Evolutionary conservation across 2,329 filamentous ascomycete species (phyloP), one percentile per base, ranked within the genome.

Genomic region (Exophiala calicioides): DNA sequence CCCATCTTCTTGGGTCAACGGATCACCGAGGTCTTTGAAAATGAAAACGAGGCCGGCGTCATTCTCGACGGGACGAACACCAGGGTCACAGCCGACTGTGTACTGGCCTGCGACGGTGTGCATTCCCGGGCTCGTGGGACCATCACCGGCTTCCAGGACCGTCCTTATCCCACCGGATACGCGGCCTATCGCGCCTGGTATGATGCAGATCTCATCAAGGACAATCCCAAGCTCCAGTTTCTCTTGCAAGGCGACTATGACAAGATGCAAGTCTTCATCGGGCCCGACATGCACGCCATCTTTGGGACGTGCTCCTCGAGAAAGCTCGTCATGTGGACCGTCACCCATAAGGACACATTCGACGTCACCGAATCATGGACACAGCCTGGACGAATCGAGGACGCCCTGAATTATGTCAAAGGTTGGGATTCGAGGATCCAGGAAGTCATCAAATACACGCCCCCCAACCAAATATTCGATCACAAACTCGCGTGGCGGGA

Each of bases 281-380:
- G 75, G 0, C 70, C 70, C 2, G 74, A 79, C 56, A 69, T 79
- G 32, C 40, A 72, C 71, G 7, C 75, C 75, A 3, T 71, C 71
- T 0, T 69, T 78, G 47, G 77, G 78, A 59, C 66, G 68, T 31
- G 74, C 74, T 7, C 67, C 70, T 37, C 74, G 77, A 50, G 73
- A 67, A 43, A 26, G 20, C 18, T 38, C 35, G 12, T 38, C 12
- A 38, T 21, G 12, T 79, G 76, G 76, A 76, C 77, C 7, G 74
- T 74, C 37, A 78, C 77, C 21, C 77, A 79, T 58, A 70, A 66
- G 51, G 69, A 70, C 46, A 15, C 35, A 3, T 37, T 40, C 26
- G 40, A 79, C 53, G 77, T 79, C 44, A 76, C 79, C 60, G 35
- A 38, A 24, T 76, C 74, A 0, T 78, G 74, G 74, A 73, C 69